Evolutionary conservation across 441 rosid species (phyloP).

Genomic region (Pelargonium myrrhifolium): DNA sequence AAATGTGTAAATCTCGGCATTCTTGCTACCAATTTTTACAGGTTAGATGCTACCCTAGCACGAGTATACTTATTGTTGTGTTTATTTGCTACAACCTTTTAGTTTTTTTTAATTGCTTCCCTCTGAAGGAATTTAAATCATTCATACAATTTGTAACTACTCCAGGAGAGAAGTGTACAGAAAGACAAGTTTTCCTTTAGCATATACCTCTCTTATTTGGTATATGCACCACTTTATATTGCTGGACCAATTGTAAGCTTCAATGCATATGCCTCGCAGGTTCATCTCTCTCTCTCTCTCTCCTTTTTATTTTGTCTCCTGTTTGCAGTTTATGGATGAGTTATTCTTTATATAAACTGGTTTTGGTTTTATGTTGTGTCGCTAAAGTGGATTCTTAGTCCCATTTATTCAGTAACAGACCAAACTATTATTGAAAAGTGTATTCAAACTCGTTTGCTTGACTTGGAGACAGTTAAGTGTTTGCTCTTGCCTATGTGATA

Average conservation of each 20-base stretch:
- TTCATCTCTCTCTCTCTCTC: constrained; percentile 22
- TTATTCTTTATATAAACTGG: background rate
- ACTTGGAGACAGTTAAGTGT: background rate
- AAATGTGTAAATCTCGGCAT: constrained; percentile 49
- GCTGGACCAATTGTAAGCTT: constrained; percentile 90
- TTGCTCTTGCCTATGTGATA: background rate
- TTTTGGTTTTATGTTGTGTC: background rate
- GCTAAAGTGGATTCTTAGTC: background rate
- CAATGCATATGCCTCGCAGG: constrained; percentile 95
- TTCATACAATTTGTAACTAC: constrained; percentile 16
- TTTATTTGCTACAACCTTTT: constrained; percentile 4
- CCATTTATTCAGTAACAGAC: background rate
- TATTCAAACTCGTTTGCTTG: background rate
- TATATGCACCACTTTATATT: constrained; percentile 84
- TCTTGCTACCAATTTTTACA: constrained; percentile 49
- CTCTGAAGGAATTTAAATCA: constrained; percentile 17
- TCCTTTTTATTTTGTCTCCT: constrained; percentile 3
- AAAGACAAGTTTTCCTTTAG: constrained; percentile 37
- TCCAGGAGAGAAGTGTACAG: constrained; percentile 54
- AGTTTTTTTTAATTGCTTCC: constrained; percentile 7
- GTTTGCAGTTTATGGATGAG: constrained; percentile 11
- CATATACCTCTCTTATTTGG: constrained; percentile 74
- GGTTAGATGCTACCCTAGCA: constrained; percentile 28
- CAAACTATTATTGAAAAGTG: background rate
- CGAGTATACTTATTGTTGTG: constrained; percentile 3